phyloP scores from a whole-genome alignment of 176 grass and related monocot species.

The Alopecurus myosuroides region DNA sequence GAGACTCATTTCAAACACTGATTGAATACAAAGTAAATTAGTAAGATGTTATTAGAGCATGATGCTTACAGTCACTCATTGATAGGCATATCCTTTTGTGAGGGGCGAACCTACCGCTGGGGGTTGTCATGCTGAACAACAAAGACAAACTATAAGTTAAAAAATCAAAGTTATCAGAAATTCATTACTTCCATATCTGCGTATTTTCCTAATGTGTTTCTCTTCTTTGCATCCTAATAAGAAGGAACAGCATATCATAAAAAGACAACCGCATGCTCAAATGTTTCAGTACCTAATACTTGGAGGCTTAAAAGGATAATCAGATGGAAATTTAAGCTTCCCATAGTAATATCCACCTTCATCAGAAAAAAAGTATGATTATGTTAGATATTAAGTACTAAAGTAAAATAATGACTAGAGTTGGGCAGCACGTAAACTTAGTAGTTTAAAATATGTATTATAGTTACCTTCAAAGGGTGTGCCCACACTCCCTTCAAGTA shows the following conservation, averaged over 20 bases:
- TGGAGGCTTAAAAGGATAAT: conserved; percentile 96
- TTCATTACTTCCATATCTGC: neutral
- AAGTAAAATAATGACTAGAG: neutral
- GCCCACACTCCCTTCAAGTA: conserved; percentile 93
- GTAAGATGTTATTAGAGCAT: neutral
- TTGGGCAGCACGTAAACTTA: neutral
- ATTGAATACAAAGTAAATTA: neutral
- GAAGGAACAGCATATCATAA: neutral
- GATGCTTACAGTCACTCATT: conserved; percentile 95
- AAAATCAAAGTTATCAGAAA: conserved; percentile 4
- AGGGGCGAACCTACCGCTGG: conserved; percentile 89
- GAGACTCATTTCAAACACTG: conserved; percentile 1
- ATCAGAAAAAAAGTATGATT: neutral
- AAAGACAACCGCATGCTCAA: neutral
- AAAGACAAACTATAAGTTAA: conserved; percentile 26
- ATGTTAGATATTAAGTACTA: neutral
- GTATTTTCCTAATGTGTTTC: neutral
- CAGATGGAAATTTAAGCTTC: conserved; percentile 93
- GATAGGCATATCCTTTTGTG: conserved; percentile 93
- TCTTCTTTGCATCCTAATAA: neutral
- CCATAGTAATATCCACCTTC: conserved; percentile 98
- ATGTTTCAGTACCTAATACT: conserved; percentile 71
- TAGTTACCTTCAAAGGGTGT: conserved; percentile 96
- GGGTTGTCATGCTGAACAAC: conserved; percentile 86
- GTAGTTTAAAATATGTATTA: neutral